phyloP scores from a whole-genome alignment of 169 alveolate species.

The Amoebophrya sp. region DNA sequence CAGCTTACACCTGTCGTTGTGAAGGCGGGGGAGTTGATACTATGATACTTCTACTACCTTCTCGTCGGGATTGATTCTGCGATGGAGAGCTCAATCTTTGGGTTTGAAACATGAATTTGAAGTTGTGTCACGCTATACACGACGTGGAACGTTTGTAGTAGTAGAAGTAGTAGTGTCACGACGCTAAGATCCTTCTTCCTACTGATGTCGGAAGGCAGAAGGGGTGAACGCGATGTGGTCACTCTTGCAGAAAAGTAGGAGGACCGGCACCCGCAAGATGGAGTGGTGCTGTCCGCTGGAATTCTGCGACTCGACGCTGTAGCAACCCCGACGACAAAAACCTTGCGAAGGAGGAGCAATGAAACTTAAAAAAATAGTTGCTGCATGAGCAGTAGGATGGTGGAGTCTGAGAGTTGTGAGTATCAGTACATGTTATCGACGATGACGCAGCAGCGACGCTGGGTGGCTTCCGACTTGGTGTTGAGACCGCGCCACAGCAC shows the following conservation, averaged over 20 bases:
- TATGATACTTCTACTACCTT: not conserved
- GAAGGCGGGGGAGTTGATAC: not conserved
- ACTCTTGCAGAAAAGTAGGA: not conserved
- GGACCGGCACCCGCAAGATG: not conserved
- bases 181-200: not conserved
- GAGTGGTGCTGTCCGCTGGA: not conserved
- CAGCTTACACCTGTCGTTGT: conserved; percentile 1
- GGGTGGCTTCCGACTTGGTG: conserved; percentile 22
- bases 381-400: not conserved
- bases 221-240: not conserved
- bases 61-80: too few species aligned
- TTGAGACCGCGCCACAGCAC: conserved; percentile 32
- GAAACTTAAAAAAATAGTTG: not conserved
- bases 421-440: conserved; percentile 35
- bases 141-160: too few species aligned
- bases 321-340: not conserved
- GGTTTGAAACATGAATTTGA: not conserved
- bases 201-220: not conserved
- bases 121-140: not conserved
- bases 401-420: not conserved
- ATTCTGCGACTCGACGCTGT: not conserved
- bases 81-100: not conserved
- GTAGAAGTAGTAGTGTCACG: not conserved
- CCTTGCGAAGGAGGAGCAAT: not conserved
- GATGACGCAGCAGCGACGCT: conserved; percentile 34